These are phyloP conservation scores for Cladosporium sp. DNA, from an alignment of 2,329 filamentous ascomycete species.

Conservation along the genomic window DNA sequence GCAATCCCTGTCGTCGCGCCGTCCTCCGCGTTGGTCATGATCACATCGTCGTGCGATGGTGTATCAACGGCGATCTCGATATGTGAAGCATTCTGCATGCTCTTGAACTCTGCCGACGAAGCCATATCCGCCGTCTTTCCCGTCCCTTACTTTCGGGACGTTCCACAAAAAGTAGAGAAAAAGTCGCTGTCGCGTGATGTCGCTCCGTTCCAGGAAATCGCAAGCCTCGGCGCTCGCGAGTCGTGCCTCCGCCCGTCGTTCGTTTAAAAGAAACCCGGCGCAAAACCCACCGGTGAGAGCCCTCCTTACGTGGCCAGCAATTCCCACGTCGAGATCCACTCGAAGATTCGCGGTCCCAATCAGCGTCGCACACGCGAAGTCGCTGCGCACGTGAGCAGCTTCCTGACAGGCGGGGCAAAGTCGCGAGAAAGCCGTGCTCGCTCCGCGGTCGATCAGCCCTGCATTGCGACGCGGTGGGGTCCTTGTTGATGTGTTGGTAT, in stretches of 20 bases:
- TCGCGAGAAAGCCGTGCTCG: neutral
- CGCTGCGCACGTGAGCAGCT: conserved; percentile 8
- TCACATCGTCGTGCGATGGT: neutral
- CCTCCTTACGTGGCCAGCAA: no score
- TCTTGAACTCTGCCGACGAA: neutral
- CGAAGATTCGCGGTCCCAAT: neutral
- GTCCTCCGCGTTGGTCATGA: conserved; percentile 2
- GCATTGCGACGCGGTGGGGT: neutral
- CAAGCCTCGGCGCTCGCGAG: no score
- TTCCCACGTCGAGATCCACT: no score
- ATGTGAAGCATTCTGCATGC: neutral
- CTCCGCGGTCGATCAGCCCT: neutral
- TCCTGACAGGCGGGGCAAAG: conserved; percentile 1
- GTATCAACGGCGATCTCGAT: neutral
- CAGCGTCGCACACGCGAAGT: neutral
- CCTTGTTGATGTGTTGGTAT: neutral
- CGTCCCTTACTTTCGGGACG: neutral
- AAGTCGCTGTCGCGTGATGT: no score
- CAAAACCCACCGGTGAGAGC: no score
- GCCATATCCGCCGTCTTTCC: neutral
- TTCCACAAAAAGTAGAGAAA: neutral
- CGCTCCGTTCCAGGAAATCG: no score
- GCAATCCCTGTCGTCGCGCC: neutral
- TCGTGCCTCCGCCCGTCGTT: neutral
- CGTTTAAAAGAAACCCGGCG: neutral